phyloP scores from a whole-genome alignment of 2,329 filamentous ascomycete genomes.

The Pseudogymnoascus sp. region DNA sequence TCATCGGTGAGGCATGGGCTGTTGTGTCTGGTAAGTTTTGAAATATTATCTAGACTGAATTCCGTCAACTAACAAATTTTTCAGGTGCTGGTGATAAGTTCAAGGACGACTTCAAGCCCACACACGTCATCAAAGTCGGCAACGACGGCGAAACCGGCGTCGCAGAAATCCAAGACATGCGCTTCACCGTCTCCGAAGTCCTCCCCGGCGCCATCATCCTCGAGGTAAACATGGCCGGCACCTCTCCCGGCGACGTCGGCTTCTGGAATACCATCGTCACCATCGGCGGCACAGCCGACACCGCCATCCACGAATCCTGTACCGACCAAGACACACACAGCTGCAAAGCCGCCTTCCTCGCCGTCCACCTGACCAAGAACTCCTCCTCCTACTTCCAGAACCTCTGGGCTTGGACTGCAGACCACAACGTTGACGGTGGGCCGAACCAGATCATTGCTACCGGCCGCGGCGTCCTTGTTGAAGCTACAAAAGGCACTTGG shows the following conservation, averaged over 20 bases:
- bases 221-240: conserved; percentile 43
- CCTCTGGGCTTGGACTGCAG: conserved; percentile 38
- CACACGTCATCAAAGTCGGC: conserved; percentile 42
- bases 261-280: conserved; percentile 39
- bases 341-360: conserved; percentile 40
- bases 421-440: conserved; percentile 43
- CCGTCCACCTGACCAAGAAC: conserved; percentile 39
- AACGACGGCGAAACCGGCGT: conserved; percentile 39
- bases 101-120: conserved; percentile 33
- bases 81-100: conserved; percentile 39
- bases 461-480: conserved; percentile 38
- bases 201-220: conserved; percentile 35
- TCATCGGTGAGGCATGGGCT: conserved; percentile 48
- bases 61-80: conserved; percentile 27
- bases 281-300: conserved; percentile 37
- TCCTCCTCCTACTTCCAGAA: conserved; percentile 46
- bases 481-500: conserved; percentile 42
- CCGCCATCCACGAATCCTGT: conserved; percentile 32
- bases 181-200: conserved; percentile 40
- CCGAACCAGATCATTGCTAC: conserved; percentile 34
- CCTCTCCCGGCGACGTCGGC: conserved; percentile 40
- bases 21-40: conserved; percentile 16
- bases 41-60: background rate
- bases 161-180: conserved; percentile 43
- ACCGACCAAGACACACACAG: conserved; percentile 24